Percentiles rank a stretch among this genome's conserved stretches.
These are phyloP conservation scores for Metschnikowia peoriensis DNA, from an alignment of 805 yeast genomes.

Conservation along the genomic window DNA sequence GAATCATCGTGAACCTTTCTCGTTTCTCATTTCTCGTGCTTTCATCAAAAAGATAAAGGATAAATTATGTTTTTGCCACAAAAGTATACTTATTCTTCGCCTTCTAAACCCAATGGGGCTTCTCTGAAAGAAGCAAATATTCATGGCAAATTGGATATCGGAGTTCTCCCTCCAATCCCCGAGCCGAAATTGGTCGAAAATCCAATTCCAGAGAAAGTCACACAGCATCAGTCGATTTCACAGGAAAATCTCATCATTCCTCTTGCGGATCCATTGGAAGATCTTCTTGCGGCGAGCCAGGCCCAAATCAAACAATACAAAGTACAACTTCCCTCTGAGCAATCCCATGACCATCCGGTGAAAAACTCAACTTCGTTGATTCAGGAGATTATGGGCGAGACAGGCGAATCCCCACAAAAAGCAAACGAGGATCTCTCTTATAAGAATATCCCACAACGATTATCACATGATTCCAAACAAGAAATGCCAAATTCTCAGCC, in stretches of 20 bases:
- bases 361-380: not conserved
- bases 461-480: not conserved
- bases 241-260: conserved; percentile 8
- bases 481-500: not conserved
- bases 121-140: conserved; percentile 6
- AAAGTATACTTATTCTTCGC: not conserved
- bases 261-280: conserved; percentile 23
- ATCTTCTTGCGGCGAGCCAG: conserved; percentile 20
- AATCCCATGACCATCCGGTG: not conserved
- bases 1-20: too few species aligned
- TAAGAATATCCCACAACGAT: not conserved
- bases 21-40: too few species aligned
- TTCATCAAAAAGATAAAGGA: too few species aligned
- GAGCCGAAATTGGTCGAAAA: not conserved
- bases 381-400: too few species aligned
- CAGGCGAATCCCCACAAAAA: too few species aligned
- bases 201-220: conserved; percentile 17
- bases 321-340: conserved; percentile 18
- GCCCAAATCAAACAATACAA: conserved; percentile 14
- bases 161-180: conserved; percentile 2
- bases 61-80: not conserved
- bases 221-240: not conserved
- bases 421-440: too few species aligned
- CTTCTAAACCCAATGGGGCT: conserved; percentile 4
- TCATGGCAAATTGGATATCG: conserved; percentile 7